These are phyloP conservation scores for Paramecium primaurelia DNA, from an alignment of 73 alveolate species.

Conservation along the genomic window DNA sequence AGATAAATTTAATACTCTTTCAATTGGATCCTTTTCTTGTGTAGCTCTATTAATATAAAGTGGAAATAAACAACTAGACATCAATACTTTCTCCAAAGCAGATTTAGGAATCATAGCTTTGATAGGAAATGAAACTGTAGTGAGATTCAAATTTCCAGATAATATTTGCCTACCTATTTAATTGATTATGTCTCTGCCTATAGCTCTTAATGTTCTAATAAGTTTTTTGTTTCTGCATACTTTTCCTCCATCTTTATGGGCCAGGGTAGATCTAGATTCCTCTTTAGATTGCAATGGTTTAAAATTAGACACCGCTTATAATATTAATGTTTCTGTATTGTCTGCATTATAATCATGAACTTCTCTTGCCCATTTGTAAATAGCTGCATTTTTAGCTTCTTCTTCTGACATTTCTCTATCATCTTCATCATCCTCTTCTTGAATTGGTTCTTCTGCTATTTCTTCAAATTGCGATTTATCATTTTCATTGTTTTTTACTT, in stretches of 20 bases:
- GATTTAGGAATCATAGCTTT: constrained; percentile 62
- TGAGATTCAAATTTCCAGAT: constrained; percentile 72
- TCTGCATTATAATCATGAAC: background rate
- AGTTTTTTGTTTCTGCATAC: constrained; percentile 55
- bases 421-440: background rate
- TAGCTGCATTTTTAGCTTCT: background rate
- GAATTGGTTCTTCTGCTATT: background rate
- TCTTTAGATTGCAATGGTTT: constrained; percentile 38
- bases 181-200: constrained; percentile 68
- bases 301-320: background rate
- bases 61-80: constrained; percentile 47
- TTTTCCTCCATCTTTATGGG: constrained; percentile 73
- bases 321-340: background rate
- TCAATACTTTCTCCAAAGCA: constrained; percentile 50
- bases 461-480: background rate
- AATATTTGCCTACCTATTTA: constrained; percentile 66
- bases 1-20: constrained; percentile 58
- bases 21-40: constrained; percentile 57
- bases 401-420: background rate
- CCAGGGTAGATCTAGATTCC: constrained; percentile 65
- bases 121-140: constrained; percentile 69
- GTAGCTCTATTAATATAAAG: constrained; percentile 64
- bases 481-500: background rate
- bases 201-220: constrained; percentile 48
- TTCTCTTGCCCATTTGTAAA: background rate